Evolutionary conservation across 176 grass and related monocot species (phyloP).

Genomic region (Cenchrus americanus): DNA sequence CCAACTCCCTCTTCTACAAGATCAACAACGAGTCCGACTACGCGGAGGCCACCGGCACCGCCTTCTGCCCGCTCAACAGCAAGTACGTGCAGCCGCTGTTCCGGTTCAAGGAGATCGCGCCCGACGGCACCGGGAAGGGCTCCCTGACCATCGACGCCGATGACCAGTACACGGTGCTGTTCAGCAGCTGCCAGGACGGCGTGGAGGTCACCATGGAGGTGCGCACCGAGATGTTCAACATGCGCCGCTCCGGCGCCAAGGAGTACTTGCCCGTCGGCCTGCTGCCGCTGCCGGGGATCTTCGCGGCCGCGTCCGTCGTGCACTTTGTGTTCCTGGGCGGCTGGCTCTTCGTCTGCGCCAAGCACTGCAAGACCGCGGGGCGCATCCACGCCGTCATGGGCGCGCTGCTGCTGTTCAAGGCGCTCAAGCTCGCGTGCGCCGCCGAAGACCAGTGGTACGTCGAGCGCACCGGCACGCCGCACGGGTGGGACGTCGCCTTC

Average conservation of each 20-base stretch:
- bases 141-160: slow-evolving; percentile 24
- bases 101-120: slow-evolving; percentile 49
- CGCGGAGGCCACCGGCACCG: slow-evolving; percentile 45
- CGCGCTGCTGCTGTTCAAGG: slow-evolving; percentile 79
- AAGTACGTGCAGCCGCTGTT: slow-evolving; percentile 49
- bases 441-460: slow-evolving; percentile 71
- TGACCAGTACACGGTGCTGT: slow-evolving; percentile 75
- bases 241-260: slow-evolving; percentile 3
- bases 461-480: slow-evolving; percentile 59
- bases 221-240: slow-evolving; percentile 75
- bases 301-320: slow-evolving; percentile 36
- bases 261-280: slow-evolving; percentile 63
- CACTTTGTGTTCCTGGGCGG: slow-evolving; percentile 48
- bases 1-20: slow-evolving; percentile 45
- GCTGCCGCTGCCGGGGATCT: slow-evolving; percentile 55
- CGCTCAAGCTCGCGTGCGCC: slow-evolving; percentile 63
- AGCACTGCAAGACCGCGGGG: slow-evolving; percentile 42
- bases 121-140: slow-evolving; percentile 26
- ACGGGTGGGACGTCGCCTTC: slow-evolving; percentile 78
- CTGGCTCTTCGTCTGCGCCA: slow-evolving; percentile 43
- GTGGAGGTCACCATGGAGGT: slow-evolving; percentile 68
- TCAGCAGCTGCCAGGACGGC: slow-evolving; percentile 64
- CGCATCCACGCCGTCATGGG: slow-evolving; percentile 57
- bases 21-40: slow-evolving; percentile 70
- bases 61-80: slow-evolving; percentile 67